Conservation (phyloP, 306 rosid species). For the Castanospermum australe region DNA sequence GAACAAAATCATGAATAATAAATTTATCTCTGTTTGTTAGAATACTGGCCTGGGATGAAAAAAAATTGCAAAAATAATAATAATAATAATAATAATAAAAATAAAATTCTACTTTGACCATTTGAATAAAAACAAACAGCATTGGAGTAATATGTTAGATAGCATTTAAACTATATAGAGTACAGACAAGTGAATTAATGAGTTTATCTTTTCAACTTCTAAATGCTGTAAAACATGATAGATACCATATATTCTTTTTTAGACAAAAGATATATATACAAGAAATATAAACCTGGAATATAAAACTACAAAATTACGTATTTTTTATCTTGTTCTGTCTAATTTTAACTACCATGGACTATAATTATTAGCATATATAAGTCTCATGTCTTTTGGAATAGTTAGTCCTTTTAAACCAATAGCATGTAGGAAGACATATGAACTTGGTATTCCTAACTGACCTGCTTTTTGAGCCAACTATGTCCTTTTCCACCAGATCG, state of each 20-base stretch:
- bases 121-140: neutral
- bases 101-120: neutral
- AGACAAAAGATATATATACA: neutral
- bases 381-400: neutral
- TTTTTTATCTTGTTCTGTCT: neutral
- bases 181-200: neutral
- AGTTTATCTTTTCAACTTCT: neutral
- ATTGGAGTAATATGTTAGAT: neutral
- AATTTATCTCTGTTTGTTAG: neutral
- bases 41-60: neutral
- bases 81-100: too few species aligned
- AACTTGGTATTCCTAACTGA: constrained; percentile 16
- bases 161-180: neutral
- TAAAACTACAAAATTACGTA: neutral
- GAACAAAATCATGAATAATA: neutral
- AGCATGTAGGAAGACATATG: neutral
- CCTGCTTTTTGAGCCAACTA: constrained; percentile 68
- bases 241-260: neutral
- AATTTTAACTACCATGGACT: neutral
- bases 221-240: neutral
- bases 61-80: neutral
- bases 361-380: neutral
- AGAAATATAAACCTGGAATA: neutral
- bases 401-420: neutral
- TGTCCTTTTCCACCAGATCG: constrained; percentile 76